phyloP scores from a whole-genome alignment of 2,329 filamentous ascomycete genomes.

The Pseudocercospora macadamiae region DNA sequence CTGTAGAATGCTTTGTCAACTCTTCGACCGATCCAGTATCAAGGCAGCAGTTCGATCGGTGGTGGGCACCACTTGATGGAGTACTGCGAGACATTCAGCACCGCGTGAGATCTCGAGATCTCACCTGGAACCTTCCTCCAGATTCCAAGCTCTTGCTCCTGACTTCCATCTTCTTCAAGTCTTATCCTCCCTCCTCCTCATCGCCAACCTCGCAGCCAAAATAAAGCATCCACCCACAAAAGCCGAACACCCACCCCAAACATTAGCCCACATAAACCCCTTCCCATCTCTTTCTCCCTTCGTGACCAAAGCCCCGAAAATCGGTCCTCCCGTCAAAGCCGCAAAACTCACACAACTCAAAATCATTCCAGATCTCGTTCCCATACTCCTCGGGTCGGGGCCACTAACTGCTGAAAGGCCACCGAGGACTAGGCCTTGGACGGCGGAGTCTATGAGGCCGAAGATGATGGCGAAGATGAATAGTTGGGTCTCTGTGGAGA shows the following conservation, averaged over 20 bases:
- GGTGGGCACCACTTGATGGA: no score
- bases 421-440: background rate
- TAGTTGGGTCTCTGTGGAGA: background rate
- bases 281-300: background rate
- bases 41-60: no score
- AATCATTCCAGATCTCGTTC: background rate
- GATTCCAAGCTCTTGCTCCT: no score
- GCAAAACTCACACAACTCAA: conserved; percentile 4
- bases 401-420: background rate
- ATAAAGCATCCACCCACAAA: background rate
- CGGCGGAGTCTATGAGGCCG: background rate
- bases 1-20: no score
- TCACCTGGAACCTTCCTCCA: no score
- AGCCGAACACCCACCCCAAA: background rate
- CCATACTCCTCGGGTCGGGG: background rate
- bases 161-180: no score
- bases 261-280: background rate
- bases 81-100: no score
- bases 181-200: no score
- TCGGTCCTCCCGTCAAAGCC: background rate
- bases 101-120: no score
- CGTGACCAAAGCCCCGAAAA: background rate
- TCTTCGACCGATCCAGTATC: no score
- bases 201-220: background rate
- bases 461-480: background rate